These are phyloP conservation scores for Rhypophila decipiens DNA, from an alignment of 495 filamentous ascomycete genomes.

Conservation along the genomic window DNA sequence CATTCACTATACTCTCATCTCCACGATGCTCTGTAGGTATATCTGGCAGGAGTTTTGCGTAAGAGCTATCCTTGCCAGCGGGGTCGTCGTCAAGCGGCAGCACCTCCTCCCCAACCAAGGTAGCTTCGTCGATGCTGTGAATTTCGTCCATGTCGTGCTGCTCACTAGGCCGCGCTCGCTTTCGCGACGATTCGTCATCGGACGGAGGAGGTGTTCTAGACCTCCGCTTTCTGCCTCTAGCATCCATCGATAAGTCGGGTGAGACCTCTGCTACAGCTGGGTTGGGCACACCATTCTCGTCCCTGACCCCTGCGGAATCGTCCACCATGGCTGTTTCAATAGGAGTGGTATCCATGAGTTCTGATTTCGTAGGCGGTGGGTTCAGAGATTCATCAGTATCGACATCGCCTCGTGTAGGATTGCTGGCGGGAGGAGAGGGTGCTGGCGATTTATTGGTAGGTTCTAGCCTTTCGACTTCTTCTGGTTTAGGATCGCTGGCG, in stretches of 20 bases:
- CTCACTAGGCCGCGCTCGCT: slow-evolving; percentile 34
- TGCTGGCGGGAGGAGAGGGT: too few species aligned
- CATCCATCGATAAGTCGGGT: slow-evolving; percentile 45
- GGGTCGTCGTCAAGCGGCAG: slow-evolving; percentile 2
- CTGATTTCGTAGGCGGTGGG: too few species aligned
- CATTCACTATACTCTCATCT: not conserved
- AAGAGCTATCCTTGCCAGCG: slow-evolving; percentile 1
- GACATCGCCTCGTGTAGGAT: too few species aligned
- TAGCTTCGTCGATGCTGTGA: not conserved
- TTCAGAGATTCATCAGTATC: too few species aligned
- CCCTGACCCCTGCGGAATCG: not conserved
- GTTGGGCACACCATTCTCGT: slow-evolving; percentile 2
- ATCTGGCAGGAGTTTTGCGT: slow-evolving; percentile 9
- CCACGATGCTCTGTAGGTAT: not conserved
- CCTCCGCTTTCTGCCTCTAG: slow-evolving; percentile 66
- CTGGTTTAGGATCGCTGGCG: too few species aligned
- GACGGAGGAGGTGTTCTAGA: slow-evolving; percentile 59
- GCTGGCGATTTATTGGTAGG: too few species aligned
- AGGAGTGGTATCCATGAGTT: too few species aligned
- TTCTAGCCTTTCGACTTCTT: too few species aligned
- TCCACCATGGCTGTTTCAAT: too few species aligned
- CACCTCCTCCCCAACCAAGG: not conserved
- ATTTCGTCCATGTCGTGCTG: slow-evolving; percentile 9
- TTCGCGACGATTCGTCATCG: slow-evolving; percentile 33
- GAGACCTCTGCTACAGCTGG: slow-evolving; percentile 2